Base-by-base conservation (phyloP, 495 filamentous ascomycete genomes). In the Glonium stellatum region DNA sequence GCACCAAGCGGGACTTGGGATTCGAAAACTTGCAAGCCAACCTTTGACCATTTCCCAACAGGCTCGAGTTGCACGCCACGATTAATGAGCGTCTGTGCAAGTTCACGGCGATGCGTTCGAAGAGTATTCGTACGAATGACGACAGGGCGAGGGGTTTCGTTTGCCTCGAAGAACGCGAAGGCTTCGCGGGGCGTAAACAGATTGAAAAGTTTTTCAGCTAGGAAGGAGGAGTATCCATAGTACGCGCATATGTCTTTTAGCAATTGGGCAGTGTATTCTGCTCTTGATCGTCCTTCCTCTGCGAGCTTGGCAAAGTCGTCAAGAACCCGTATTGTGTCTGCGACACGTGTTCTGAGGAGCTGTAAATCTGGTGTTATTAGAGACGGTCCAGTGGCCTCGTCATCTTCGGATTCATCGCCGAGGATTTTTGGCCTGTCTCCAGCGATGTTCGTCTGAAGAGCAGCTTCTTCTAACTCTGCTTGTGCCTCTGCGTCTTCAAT, bases 121-220 rank as follows among this genome's bases (percentile, higher is more conserved):
- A 98, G 81, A 6, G 93, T 97, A 71, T 98, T 98, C 52, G 93
- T 97, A 74, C 93, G 88, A 60, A 88, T 82, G 61, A 92, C 87
- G 48, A 97, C 83, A 1, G 92, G 92, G 50, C 92, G 85, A 19
- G 87, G 80, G 22, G 87, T 90, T 75, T 98, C 93, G 81, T 98
- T 98, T 47, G 92, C 92, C 73, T 98, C 93, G 75, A 98, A 98
- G 75, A 98, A 98, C 6, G 91, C 91, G 60, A 98, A 96, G 0
- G 93, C 95, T 75, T 98, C 95, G 67, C 86, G 84, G 23, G 95
- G 88, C 0, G 91, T 82, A 78, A 98, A 98, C 6, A 98, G 84
- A 66, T 88, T 87, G 74, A 88, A 84, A 5, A 96, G 82, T 73
- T 95, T 96, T 68, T 90, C 87, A 1, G 89, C 90, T 15, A 96